Evolutionary conservation across 148 eudicot genomes (phyloP).

Genomic region (Nyssa sinensis): DNA sequence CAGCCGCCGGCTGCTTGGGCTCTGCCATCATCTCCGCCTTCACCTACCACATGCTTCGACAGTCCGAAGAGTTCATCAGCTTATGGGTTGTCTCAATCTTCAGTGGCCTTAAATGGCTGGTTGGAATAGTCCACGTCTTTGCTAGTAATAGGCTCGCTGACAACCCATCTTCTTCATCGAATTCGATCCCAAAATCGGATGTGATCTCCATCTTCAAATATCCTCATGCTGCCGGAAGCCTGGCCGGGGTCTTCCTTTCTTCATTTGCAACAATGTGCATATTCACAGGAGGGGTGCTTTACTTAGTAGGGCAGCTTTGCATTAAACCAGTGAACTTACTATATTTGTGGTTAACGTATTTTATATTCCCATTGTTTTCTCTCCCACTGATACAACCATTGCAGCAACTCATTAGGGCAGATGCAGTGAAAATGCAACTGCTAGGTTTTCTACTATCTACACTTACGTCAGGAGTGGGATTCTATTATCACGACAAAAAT

Average conservation of each 20-base stretch:
- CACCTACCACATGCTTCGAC: constrained; percentile 38
- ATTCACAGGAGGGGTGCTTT: constrained; percentile 37
- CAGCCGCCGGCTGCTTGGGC: constrained; percentile 45
- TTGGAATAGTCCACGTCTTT: constrained; percentile 35
- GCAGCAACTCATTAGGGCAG: constrained; percentile 34
- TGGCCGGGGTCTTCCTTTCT: constrained; percentile 41
- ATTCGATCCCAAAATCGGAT: constrained; percentile 22
- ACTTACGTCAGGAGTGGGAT: constrained; percentile 38
- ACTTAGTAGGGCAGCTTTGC: constrained; percentile 36
- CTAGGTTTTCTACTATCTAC: constrained; percentile 36
- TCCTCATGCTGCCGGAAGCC: constrained; percentile 50
- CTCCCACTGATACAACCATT: constrained; percentile 42
- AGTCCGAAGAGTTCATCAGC: constrained; percentile 30
- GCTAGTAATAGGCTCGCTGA: constrained; percentile 16
- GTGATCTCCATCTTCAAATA: constrained; percentile 39
- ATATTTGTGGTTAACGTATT: constrained; percentile 36
- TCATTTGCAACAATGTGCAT: constrained; percentile 43
- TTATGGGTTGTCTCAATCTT: constrained; percentile 54
- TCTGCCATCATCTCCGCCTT: constrained; percentile 39
- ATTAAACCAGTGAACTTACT: constrained; percentile 15
- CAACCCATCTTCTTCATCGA: constrained; percentile 1
- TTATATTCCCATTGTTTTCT: constrained; percentile 36
- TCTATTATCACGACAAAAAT: constrained; percentile 17
- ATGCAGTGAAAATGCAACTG: constrained; percentile 54
- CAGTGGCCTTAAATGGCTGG: constrained; percentile 38